Conservation (phyloP, 75 land plant genomes). For the Cryptomeria japonica region DNA sequence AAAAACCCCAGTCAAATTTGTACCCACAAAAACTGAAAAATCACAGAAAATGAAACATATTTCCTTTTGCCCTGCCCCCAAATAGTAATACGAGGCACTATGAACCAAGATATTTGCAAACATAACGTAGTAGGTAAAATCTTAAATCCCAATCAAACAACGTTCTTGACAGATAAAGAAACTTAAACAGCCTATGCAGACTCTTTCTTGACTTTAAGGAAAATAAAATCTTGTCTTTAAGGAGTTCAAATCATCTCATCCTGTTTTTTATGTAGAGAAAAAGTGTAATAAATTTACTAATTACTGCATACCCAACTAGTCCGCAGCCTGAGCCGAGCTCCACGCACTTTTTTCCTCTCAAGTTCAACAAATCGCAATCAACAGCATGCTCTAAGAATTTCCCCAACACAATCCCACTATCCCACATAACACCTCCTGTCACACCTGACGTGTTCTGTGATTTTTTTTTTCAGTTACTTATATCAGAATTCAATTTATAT, state of each 20-base stretch:
- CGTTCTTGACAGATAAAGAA: neutral
- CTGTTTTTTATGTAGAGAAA: neutral
- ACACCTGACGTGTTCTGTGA: conserved; percentile 74
- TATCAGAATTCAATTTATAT: neutral
- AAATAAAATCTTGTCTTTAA: neutral
- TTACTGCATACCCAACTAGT: conserved; percentile 65
- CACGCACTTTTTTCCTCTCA: conserved; percentile 70
- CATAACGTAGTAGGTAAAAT: neutral
- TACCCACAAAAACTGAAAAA: neutral
- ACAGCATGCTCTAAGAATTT: conserved; percentile 92
- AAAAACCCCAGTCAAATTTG: neutral
- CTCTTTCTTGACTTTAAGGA: no score
- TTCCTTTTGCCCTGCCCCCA: neutral
- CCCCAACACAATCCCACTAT: conserved; percentile 79
- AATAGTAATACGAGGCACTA: neutral
- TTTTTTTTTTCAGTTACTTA: neutral
- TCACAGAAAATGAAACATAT: neutral
- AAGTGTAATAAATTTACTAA: neutral
- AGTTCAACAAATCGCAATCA: conserved; percentile 46
- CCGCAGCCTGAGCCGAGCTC: conserved; percentile 97
- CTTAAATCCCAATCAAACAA: neutral
- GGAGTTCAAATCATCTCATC: neutral
- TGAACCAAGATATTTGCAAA: neutral
- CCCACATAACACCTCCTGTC: conserved; percentile 96
- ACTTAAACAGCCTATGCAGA: neutral